Conservation (phyloP, 1,284 basidiomycete species). For the Trichosporon sp. region DNA sequence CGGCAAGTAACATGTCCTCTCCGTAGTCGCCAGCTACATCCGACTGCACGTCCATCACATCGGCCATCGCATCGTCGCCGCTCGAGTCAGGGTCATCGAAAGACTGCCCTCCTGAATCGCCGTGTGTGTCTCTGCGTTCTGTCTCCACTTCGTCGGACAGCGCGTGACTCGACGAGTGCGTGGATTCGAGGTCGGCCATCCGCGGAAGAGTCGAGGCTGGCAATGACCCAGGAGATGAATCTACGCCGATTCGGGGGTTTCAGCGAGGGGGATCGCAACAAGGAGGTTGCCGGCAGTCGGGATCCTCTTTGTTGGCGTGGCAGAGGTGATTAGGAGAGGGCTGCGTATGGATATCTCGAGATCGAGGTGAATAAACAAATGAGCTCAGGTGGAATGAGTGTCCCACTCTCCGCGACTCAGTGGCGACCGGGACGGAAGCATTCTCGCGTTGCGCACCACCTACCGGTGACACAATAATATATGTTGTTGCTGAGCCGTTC, state of each 20-base stretch:
- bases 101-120: slow-evolving; percentile 1
- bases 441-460: neutral
- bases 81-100: neutral
- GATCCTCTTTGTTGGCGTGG: neutral
- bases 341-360: neutral
- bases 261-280: neutral
- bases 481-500: neutral
- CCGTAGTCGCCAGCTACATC: slow-evolving; percentile 13
- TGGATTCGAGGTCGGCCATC: slow-evolving; percentile 23
- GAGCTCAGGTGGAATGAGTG: neutral
- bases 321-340: neutral
- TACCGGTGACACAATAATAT: neutral
- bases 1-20: slow-evolving; percentile 12
- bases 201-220: slow-evolving; percentile 1
- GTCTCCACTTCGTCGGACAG: slow-evolving; percentile 15
- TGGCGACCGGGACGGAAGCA: neutral
- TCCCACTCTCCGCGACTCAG: neutral
- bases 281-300: neutral
- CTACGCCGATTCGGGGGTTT: neutral
- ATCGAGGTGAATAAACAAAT: slow-evolving; percentile 2
- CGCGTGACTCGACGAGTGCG: slow-evolving; percentile 35
- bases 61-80: slow-evolving; percentile 9
- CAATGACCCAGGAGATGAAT: neutral
- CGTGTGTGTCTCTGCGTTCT: neutral
- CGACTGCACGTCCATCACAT: slow-evolving; percentile 15